These are phyloP conservation scores for Spergularia azorica DNA, from an alignment of 179 eudicot genomes.

Conservation along the genomic window DNA sequence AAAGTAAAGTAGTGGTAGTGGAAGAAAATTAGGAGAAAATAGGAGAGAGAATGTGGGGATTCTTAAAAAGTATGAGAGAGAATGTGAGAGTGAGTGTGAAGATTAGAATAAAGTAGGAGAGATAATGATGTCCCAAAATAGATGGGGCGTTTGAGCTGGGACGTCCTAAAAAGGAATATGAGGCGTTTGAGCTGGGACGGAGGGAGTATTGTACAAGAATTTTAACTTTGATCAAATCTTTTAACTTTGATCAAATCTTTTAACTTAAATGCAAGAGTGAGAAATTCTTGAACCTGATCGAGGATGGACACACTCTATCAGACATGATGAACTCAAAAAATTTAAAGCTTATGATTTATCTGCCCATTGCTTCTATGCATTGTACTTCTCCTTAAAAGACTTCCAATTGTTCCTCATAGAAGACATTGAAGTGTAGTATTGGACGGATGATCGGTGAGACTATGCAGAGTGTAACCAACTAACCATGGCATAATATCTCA, in stretches of 20 bases:
- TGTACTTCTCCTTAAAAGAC: slow-evolving; percentile 8
- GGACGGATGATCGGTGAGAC: background rate
- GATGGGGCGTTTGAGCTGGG: no score
- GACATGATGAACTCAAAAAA: slow-evolving; percentile 10
- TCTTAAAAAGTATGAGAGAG: no score
- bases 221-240: no score
- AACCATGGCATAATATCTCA: slow-evolving; percentile 7
- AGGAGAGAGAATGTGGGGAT: no score
- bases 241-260: background rate
- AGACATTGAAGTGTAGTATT: background rate
- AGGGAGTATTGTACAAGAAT: no score
- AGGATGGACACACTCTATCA: background rate
- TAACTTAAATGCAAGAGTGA: background rate
- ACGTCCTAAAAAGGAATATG: no score
- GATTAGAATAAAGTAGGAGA: no score
- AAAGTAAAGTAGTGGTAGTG: no score
- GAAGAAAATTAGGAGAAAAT: no score
- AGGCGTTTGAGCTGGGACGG: no score
- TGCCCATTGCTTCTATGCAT: slow-evolving; percentile 15
- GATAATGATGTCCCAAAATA: no score
- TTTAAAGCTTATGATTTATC: slow-evolving; percentile 8
- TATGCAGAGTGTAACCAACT: slow-evolving; percentile 20
- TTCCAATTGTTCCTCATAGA: slow-evolving; percentile 6
- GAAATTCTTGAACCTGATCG: slow-evolving; percentile 14
- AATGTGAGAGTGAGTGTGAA: no score